A percentile compares a stretch with the other conserved stretches of the same genome.
These are phyloP conservation scores for Fraxinus albicans DNA, from an alignment of 305 asterid genomes.

Conservation along the genomic window DNA sequence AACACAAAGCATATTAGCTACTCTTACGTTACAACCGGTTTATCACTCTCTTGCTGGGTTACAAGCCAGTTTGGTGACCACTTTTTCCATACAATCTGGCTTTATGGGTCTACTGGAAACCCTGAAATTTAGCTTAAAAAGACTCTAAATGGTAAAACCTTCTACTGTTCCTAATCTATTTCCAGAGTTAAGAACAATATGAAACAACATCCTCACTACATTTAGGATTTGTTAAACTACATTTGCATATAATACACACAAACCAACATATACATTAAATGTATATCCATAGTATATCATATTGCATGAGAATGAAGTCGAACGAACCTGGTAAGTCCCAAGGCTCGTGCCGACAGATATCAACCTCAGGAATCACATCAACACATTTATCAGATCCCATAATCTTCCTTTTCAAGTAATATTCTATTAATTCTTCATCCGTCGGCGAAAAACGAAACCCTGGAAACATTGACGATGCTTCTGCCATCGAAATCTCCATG, in stretches of 20 bases:
- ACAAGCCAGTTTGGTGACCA: not conserved
- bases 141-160: not conserved
- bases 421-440: constrained; percentile 71
- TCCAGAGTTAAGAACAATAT: not conserved
- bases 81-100: not conserved
- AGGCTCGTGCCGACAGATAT: constrained; percentile 73
- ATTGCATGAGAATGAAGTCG: not conserved
- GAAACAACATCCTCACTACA: not conserved
- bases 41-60: not conserved
- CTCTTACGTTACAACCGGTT: not conserved
- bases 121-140: not conserved
- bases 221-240: not conserved
- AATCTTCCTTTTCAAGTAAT: constrained; percentile 68
- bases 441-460: constrained; percentile 88
- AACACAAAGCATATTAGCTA: not conserved
- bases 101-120: not conserved
- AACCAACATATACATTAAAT: not conserved
- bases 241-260: not conserved
- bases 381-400: constrained; percentile 50
- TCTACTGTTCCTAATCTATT: not conserved
- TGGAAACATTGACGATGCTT: constrained; percentile 69
- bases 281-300: not conserved
- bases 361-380: constrained; percentile 74
- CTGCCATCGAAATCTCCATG: constrained; percentile 58
- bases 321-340: constrained; percentile 79